Conservation (phyloP, 371 early-diverging fungal genomes). For the Lichtheimia ornata region DNA sequence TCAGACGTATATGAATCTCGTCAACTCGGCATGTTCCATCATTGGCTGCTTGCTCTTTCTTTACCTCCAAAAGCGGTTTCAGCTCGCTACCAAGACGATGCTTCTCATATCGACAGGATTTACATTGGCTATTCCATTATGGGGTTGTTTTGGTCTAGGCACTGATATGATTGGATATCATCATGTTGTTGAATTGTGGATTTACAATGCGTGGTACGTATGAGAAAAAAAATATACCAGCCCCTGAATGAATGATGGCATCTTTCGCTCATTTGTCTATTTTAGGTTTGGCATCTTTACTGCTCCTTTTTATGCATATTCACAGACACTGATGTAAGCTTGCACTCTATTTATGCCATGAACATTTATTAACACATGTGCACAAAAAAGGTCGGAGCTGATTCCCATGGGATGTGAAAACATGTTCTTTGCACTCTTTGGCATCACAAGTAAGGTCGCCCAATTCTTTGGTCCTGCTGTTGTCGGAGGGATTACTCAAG, state of each 20-base stretch:
- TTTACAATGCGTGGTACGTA: slow-evolving; percentile 33
- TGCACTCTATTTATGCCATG: neutral
- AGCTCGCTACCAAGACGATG: slow-evolving; percentile 33
- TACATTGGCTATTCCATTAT: slow-evolving; percentile 29
- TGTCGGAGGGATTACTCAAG: slow-evolving; percentile 53
- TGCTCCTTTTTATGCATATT: slow-evolving; percentile 43
- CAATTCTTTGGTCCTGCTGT: slow-evolving; percentile 67
- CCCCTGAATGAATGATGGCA: neutral
- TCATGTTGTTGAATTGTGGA: slow-evolving; percentile 37
- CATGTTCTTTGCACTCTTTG: slow-evolving; percentile 58
- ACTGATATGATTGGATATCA: slow-evolving; percentile 27
- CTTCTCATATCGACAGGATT: slow-evolving; percentile 29
- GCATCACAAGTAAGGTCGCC: slow-evolving; percentile 63
- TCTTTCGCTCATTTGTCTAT: neutral
- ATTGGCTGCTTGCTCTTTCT: slow-evolving; percentile 41
- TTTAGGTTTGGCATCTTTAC: slow-evolving; percentile 35
- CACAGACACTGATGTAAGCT: slow-evolving; percentile 38
- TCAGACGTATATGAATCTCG: slow-evolving; percentile 30
- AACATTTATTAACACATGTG: neutral
- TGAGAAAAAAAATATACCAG: neutral
- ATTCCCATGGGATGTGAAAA: slow-evolving; percentile 54
- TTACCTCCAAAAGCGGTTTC: slow-evolving; percentile 31
- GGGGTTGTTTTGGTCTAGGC: slow-evolving; percentile 42
- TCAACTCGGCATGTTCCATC: slow-evolving; percentile 35
- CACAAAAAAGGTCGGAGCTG: slow-evolving; percentile 39